Evolutionary conservation across 805 yeast species (phyloP).

Genomic region (Yamadazyma akitaensis): DNA sequence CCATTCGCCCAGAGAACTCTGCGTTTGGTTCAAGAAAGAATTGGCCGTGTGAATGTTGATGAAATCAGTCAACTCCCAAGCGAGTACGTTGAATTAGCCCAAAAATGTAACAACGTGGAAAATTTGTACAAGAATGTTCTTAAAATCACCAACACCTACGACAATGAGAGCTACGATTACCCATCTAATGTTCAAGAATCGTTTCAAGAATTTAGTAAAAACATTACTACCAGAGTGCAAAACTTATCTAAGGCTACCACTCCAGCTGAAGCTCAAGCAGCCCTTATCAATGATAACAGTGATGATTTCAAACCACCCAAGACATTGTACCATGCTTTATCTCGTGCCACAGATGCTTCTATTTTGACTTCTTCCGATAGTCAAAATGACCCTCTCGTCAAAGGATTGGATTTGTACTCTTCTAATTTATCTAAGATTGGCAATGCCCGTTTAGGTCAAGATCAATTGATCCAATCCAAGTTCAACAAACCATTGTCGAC

Average conservation of each 20-base stretch:
- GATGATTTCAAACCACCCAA: constrained; percentile 60
- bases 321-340: constrained; percentile 77
- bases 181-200: constrained; percentile 75
- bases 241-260: constrained; percentile 69
- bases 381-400: constrained; percentile 48
- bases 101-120: constrained; percentile 39
- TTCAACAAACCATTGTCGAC: constrained; percentile 66
- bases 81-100: constrained; percentile 58
- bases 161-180: constrained; percentile 77
- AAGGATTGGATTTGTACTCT: constrained; percentile 64
- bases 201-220: constrained; percentile 67
- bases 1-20: constrained; percentile 80
- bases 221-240: constrained; percentile 58
- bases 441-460: constrained; percentile 80
- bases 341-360: constrained; percentile 66
- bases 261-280: constrained; percentile 81
- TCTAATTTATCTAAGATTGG: constrained; percentile 72
- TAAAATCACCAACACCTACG: constrained; percentile 52
- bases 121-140: constrained; percentile 40
- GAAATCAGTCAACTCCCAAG: constrained; percentile 78
- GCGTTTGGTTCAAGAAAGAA: constrained; percentile 71
- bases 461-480: constrained; percentile 62
- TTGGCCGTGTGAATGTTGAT: constrained; percentile 64
- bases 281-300: constrained; percentile 42
- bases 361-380: constrained; percentile 33